Percentiles rank a stretch among this genome's conserved stretches.
Evolutionary conservation across 257 asterid species (phyloP).

Genomic region (Plantago ovata): DNA sequence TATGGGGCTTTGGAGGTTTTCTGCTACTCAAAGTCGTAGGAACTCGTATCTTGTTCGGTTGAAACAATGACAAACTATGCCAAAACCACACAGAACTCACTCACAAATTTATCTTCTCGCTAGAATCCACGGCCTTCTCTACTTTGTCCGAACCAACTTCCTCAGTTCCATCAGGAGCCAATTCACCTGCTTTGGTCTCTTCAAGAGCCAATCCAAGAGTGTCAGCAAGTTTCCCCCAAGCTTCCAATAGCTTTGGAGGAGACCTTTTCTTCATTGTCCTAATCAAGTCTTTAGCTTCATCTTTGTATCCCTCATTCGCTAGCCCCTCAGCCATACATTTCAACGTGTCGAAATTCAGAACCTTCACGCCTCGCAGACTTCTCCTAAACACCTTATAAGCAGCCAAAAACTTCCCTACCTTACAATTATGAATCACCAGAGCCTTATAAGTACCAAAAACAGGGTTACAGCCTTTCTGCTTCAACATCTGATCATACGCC

Average conservation of each 20-base stretch:
- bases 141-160: too few relatives aligned
- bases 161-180: too few relatives aligned
- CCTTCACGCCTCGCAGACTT: slow-evolving; percentile 62
- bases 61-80: too few relatives aligned
- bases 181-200: too few relatives aligned
- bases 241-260: slow-evolving; percentile 51
- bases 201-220: slow-evolving; percentile 48
- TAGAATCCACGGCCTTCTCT: too few relatives aligned
- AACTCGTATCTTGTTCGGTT: too few relatives aligned
- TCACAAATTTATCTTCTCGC: too few relatives aligned
- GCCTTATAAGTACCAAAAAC: slow-evolving; percentile 65
- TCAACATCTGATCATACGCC: slow-evolving; percentile 50
- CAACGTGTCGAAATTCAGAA: slow-evolving; percentile 66
- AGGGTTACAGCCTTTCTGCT: slow-evolving; percentile 45
- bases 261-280: slow-evolving; percentile 57
- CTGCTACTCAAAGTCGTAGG: too few relatives aligned
- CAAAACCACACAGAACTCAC: too few relatives aligned
- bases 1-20: too few relatives aligned
- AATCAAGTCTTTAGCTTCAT: slow-evolving; percentile 53
- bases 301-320: slow-evolving; percentile 34
- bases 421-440: slow-evolving; percentile 50
- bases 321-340: slow-evolving; percentile 62
- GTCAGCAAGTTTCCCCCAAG: slow-evolving; percentile 52
- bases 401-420: slow-evolving; percentile 40
- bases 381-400: slow-evolving; percentile 57